Base-by-base conservation (phyloP, 148 eudicot genomes). In the Rhododendron molle region DNA sequence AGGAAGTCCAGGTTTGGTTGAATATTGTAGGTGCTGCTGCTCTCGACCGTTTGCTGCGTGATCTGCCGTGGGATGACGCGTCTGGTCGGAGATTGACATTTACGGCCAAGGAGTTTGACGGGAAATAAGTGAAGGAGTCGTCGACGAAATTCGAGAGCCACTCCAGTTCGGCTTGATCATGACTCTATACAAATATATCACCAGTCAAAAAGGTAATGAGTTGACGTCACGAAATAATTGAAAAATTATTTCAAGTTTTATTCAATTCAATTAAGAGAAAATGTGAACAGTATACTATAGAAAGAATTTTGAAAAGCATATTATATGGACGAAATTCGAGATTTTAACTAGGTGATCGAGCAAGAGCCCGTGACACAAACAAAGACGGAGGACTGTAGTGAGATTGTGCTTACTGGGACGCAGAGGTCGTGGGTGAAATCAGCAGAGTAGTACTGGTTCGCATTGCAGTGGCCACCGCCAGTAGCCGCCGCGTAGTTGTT, bases 91-190 rank as follows among this genome's bases (percentile, higher is more conserved):
- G 60, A 50, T 56, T 86, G 21, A 32, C 40, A 1, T 76, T 86
- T 73, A 26, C 50, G 81, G 81, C 28, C 6, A 81, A 21, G 1
- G 46, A 40, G 80, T 72, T 83, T 28, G 86, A 44, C 77, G 83
- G 88, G 77, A 83, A 87, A 65, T 89, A 44, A 36, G 52, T 62
- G 83, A 73, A 80, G 34, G 89, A 87, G 36, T 89, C 89, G 47
- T 89, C 88, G 32, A 89, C 88, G 83, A 87, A 89, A 86, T 85
- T 83, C 20, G 91, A 89, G 6, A 89, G 80, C 91, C 91, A 89
- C 49, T 89, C 91, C 14, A 89, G 86, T 81, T 89, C 91, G 6
- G 91, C 91, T 52, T 84, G 80, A 23, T 87, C 89, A 4, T 89
- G 88, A 50, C 56, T 83, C 91, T 89, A 40, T 40, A 46, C 40